phyloP scores from a whole-genome alignment of 1,284 basidiomycete species.

The Gymnopus androsaceus region DNA sequence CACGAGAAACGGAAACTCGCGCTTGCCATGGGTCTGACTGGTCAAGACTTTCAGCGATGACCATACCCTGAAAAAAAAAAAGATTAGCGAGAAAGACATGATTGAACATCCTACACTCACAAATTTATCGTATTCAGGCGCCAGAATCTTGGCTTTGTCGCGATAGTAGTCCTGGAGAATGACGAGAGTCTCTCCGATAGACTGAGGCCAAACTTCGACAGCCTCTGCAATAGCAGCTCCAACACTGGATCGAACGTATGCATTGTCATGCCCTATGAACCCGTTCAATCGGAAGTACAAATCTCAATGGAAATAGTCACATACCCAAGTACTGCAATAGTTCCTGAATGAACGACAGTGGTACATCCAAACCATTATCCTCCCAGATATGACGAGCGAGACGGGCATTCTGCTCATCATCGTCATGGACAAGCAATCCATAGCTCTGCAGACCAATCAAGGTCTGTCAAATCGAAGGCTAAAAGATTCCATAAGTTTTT shows the following conservation, averaged over 20 bases:
- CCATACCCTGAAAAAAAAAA: conserved; percentile 72
- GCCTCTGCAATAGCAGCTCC: conserved; percentile 80
- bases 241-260: conserved; percentile 79
- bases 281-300: background rate
- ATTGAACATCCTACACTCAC: conserved; percentile 43
- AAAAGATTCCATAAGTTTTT: conserved; percentile 7
- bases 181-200: conserved; percentile 50
- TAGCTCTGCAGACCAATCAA: conserved; percentile 89
- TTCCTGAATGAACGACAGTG: conserved; percentile 67
- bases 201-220: conserved; percentile 73
- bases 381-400: conserved; percentile 90
- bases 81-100: background rate
- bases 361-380: conserved; percentile 92
- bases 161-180: conserved; percentile 76
- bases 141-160: conserved; percentile 86
- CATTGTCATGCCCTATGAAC: conserved; percentile 72
- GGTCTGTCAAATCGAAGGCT: conserved; percentile 96
- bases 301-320: conserved; percentile 18
- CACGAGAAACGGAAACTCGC: conserved; percentile 74
- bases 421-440: conserved; percentile 92
- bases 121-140: conserved; percentile 89
- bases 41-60: conserved; percentile 88
- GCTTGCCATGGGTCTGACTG: conserved; percentile 91
- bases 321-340: conserved; percentile 76
- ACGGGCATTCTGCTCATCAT: conserved; percentile 88